These are phyloP conservation scores for Plicaturopsis crispa DNA, from an alignment of 768 basidiomycete species.

Conservation along the genomic window DNA sequence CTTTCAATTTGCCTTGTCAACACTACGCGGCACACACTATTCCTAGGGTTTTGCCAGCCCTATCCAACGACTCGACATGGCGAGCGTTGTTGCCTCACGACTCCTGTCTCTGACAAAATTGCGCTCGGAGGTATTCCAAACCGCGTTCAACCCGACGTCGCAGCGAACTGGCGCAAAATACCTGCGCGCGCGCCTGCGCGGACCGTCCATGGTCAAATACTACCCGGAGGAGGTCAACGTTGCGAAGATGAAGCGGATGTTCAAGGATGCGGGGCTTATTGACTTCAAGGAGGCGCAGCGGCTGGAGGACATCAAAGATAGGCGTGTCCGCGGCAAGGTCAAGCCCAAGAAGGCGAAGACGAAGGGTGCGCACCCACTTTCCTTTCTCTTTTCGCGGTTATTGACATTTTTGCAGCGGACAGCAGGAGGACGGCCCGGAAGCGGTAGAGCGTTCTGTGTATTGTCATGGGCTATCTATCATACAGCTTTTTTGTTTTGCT, in stretches of 20 bases:
- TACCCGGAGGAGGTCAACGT: slow-evolving; percentile 63
- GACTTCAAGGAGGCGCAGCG: slow-evolving; percentile 64
- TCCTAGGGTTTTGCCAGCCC: too few relatives aligned
- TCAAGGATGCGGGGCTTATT: slow-evolving; percentile 52
- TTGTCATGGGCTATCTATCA: background rate
- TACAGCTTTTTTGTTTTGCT: background rate
- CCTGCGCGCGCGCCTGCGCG: slow-evolving; percentile 72
- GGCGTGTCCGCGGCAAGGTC: slow-evolving; percentile 74
- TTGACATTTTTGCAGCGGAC: slow-evolving; percentile 28
- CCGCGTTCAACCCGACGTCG: slow-evolving; percentile 78
- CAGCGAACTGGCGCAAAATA: slow-evolving; percentile 89
- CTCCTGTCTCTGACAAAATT: slow-evolving; percentile 56
- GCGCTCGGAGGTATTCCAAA: slow-evolving; percentile 75
- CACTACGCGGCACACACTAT: too few relatives aligned
- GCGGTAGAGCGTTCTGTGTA: slow-evolving; percentile 10
- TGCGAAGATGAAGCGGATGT: slow-evolving; percentile 37
- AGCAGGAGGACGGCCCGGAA: slow-evolving; percentile 43
- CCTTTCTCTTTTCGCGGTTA: background rate
- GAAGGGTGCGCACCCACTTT: slow-evolving; percentile 37
- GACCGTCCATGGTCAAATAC: slow-evolving; percentile 81
- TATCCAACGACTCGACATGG: too few relatives aligned
- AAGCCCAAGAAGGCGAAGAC: slow-evolving; percentile 74
- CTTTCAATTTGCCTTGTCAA: too few relatives aligned
- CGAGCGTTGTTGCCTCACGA: slow-evolving; percentile 37
- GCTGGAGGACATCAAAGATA: slow-evolving; percentile 58